These are phyloP conservation scores for Amanita muscaria DNA, from an alignment of 768 basidiomycete genomes.

Conservation along the genomic window DNA sequence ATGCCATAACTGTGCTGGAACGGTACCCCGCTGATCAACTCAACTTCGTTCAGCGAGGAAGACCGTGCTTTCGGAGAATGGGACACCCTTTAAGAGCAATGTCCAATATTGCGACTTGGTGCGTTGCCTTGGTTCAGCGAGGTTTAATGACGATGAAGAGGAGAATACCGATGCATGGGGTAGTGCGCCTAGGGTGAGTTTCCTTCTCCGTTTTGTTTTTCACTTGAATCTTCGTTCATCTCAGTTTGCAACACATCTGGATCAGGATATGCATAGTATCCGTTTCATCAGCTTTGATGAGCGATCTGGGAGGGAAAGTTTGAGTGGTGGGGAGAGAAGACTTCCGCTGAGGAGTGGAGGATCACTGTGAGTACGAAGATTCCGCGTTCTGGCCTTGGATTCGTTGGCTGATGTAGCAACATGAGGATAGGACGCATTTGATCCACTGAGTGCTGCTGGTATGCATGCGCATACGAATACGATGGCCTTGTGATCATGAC, in stretches of 20 bases:
- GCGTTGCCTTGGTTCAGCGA: conserved; percentile 31
- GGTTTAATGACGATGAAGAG: conserved; percentile 31
- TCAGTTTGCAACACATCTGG: conserved; percentile 76
- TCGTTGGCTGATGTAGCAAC: not conserved
- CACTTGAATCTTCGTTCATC: not conserved
- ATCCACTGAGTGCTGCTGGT: conserved; percentile 25
- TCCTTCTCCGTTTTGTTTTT: conserved; percentile 7
- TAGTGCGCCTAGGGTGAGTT: conserved; percentile 36
- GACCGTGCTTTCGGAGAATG: conserved; percentile 15
- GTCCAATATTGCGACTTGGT: conserved; percentile 58
- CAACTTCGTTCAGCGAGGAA: too few relatives aligned
- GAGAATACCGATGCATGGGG: conserved; percentile 28
- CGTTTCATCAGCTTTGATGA: conserved; percentile 21
- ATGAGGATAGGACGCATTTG: conserved; percentile 46
- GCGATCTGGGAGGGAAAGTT: conserved; percentile 26
- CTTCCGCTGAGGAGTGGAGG: conserved; percentile 29
- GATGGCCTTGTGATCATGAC: conserved; percentile 19
- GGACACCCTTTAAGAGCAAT: conserved; percentile 34
- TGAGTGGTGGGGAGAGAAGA: conserved; percentile 26
- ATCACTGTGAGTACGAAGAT: not conserved
- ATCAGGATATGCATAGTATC: conserved; percentile 55
- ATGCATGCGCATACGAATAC: not conserved
- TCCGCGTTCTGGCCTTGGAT: not conserved
- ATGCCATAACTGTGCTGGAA: conserved; percentile 82
- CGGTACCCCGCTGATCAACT: conserved; percentile 79